Evolutionary conservation across 306 rosid species (phyloP).

Genomic region (Dalbergia oliveri): DNA sequence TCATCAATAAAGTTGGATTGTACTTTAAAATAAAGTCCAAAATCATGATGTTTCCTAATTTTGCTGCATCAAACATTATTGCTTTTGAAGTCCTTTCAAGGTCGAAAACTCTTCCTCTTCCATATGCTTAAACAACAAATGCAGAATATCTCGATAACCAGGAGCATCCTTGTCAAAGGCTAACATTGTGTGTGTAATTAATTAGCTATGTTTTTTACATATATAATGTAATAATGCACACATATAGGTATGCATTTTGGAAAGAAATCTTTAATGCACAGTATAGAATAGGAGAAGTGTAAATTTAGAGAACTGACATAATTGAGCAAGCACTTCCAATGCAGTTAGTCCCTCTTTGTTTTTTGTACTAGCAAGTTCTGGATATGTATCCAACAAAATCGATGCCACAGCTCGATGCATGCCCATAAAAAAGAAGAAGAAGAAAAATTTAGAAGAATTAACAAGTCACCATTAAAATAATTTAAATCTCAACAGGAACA

Average conservation of each 20-base stretch:
- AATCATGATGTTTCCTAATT: neutral
- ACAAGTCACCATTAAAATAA: no score
- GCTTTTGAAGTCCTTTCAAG: neutral
- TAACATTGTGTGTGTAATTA: neutral
- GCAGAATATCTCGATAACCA: neutral
- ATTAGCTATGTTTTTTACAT: neutral
- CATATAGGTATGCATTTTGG: neutral
- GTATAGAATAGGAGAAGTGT: neutral
- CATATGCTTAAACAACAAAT: neutral
- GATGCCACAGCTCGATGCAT: neutral
- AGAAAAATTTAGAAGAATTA: no score
- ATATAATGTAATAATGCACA: neutral
- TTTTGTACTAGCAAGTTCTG: neutral
- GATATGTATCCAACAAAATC: neutral
- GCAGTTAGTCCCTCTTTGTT: neutral
- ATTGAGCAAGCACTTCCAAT: neutral
- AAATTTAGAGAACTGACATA: neutral
- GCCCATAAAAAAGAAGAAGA: neutral
- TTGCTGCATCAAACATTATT: conserved; percentile 7
- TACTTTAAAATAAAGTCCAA: no score
- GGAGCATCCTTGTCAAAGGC: neutral
- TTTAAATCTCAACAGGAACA: no score
- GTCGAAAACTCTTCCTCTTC: neutral
- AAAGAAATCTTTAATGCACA: neutral
- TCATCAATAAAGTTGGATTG: neutral